Conservation (phyloP, 2,329 filamentous ascomycete genomes). For the Sordariomycetes sp. region DNA sequence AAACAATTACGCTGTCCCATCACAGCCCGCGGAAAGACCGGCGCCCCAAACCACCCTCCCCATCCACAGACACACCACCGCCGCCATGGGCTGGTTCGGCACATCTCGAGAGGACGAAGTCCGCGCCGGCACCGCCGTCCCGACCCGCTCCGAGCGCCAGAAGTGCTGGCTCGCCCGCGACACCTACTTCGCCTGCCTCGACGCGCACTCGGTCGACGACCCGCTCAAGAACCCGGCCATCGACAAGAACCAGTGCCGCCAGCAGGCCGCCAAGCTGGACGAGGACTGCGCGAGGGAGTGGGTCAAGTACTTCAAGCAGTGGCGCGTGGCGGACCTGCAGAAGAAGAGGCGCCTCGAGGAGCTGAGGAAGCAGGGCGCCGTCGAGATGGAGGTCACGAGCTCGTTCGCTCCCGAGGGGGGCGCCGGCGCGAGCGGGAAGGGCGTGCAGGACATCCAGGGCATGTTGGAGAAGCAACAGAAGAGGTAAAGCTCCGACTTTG, state of each 20-base stretch:
- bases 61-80: conserved; percentile 2
- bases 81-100: conserved; percentile 35
- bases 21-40: background rate
- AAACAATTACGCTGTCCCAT: no score
- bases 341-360: conserved; percentile 71
- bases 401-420: conserved; percentile 25
- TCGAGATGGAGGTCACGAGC: conserved; percentile 39
- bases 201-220: conserved; percentile 74
- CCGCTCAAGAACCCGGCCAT: conserved; percentile 29
- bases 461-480: conserved; percentile 25
- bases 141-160: conserved; percentile 73
- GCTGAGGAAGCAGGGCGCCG: conserved; percentile 64
- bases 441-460: conserved; percentile 27
- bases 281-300: conserved; percentile 81
- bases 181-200: conserved; percentile 78
- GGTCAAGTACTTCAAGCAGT: conserved; percentile 98
- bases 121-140: conserved; percentile 56
- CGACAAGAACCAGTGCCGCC: conserved; percentile 28
- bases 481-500: conserved; percentile 15
- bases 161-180: conserved; percentile 89
- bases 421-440: conserved; percentile 17
- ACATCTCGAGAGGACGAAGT: conserved; percentile 41
- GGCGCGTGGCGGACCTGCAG: conserved; percentile 84
- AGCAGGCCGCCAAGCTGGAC: conserved; percentile 55
- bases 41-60: background rate